Evolutionary conservation across 2,329 filamentous ascomycete genomes (phyloP).

Genomic region (Pseudopyrenochaeta lycopersici): DNA sequence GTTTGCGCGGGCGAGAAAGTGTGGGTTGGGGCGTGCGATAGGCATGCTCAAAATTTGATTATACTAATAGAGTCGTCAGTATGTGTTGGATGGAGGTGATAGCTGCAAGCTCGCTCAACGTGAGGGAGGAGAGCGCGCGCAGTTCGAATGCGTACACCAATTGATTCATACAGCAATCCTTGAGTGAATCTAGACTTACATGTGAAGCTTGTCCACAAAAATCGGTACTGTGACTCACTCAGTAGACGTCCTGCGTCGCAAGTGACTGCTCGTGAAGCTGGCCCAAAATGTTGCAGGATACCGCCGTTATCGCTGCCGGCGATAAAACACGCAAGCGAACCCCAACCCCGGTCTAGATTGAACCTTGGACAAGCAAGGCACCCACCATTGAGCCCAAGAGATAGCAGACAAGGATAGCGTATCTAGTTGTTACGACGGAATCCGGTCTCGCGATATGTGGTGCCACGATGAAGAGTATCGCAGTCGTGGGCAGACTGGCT

Average conservation of each 20-base stretch:
- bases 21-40: slow-evolving; percentile 40
- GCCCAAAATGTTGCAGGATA: slow-evolving; percentile 9
- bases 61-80: slow-evolving; percentile 11
- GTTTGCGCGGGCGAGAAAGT: slow-evolving; percentile 35
- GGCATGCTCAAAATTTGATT: slow-evolving; percentile 31
- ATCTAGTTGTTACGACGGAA: slow-evolving; percentile 23
- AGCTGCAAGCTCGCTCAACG: background rate
- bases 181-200: slow-evolving; percentile 13
- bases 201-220: slow-evolving; percentile 2
- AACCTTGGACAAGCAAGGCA: slow-evolving; percentile 21
- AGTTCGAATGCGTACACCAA: background rate
- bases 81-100: background rate
- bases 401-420: slow-evolving; percentile 33
- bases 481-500: slow-evolving; percentile 28
- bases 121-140: background rate
- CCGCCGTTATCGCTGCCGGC: slow-evolving; percentile 31
- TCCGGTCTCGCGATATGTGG: slow-evolving; percentile 27
- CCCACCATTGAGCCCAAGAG: slow-evolving; percentile 29
- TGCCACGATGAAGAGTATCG: slow-evolving; percentile 28
- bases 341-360: slow-evolving; percentile 15
- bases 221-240: slow-evolving; percentile 13
- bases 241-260: slow-evolving; percentile 29
- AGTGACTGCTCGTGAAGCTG: slow-evolving; percentile 11
- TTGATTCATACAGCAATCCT: background rate
- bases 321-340: slow-evolving; percentile 7